phyloP scores from a whole-genome alignment of 257 asterid genomes.

The Solanum okadae region DNA sequence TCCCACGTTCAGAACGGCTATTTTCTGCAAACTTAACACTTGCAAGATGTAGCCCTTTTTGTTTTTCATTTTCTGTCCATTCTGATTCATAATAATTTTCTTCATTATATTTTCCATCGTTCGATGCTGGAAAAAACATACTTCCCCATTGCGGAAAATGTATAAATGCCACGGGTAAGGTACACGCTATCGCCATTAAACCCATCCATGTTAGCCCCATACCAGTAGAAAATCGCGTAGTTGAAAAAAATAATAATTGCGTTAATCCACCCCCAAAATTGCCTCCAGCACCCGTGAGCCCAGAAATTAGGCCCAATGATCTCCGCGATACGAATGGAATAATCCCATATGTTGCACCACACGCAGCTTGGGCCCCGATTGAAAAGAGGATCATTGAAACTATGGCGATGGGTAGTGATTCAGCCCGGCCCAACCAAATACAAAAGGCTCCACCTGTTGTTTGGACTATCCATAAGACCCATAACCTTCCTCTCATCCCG shows the following conservation, averaged over 20 bases:
- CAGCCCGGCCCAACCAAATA: constrained; percentile 23
- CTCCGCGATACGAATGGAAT: constrained; percentile 29
- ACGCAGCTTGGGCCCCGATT: constrained; percentile 26
- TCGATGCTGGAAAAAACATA: constrained; percentile 5
- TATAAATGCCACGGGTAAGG: constrained; percentile 3
- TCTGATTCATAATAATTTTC: constrained; percentile 6
- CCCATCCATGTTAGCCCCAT: constrained; percentile 24
- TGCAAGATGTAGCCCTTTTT: constrained; percentile 2
- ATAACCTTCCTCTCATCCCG: constrained; percentile 43
- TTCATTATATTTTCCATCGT: constrained; percentile 2
- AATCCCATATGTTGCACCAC: constrained; percentile 30
- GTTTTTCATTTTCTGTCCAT: constrained; percentile 8
- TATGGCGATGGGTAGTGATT: constrained; percentile 21
- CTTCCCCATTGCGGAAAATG: constrained; percentile 5
- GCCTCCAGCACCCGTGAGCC: constrained; percentile 41
- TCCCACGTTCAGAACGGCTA: constrained; percentile 6
- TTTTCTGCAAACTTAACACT: constrained; percentile 10
- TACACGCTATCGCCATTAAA: background rate
- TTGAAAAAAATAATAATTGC: constrained; percentile 28
- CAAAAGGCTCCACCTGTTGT: constrained; percentile 36
- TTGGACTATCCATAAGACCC: constrained; percentile 41
- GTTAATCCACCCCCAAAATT: constrained; percentile 35
- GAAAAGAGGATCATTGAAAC: constrained; percentile 36
- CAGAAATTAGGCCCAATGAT: constrained; percentile 38
- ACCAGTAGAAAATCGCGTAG: constrained; percentile 7